Conservation (phyloP, 768 basidiomycete genomes). For the Amanita pseudoporphyria region DNA sequence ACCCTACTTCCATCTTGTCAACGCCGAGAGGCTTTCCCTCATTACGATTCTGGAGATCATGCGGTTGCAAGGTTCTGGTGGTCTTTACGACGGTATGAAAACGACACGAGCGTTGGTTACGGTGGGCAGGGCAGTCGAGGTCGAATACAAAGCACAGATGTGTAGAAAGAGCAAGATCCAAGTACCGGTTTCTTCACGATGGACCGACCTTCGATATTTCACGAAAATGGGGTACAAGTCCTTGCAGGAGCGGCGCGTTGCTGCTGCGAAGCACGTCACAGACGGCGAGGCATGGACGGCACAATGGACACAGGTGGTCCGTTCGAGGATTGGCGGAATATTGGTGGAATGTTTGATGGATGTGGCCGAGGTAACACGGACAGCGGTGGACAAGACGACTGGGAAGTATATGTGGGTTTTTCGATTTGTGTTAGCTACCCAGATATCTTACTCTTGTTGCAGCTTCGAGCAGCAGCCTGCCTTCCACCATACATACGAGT, state of each 20-base stretch:
- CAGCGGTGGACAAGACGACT: conserved; percentile 44
- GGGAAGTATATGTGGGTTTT: conserved; percentile 49
- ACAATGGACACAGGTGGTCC: conserved; percentile 71
- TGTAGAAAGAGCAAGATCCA: conserved; percentile 55
- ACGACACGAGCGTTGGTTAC: conserved; percentile 71
- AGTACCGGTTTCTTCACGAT: conserved; percentile 25
- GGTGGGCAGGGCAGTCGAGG: conserved; percentile 80
- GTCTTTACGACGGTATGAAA: conserved; percentile 82
- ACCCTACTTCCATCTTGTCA: conserved; percentile 70
- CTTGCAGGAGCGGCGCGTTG: conserved; percentile 54
- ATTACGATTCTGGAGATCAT: conserved; percentile 87
- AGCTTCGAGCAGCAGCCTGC: conserved; percentile 81
- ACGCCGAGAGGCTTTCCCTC: conserved; percentile 71
- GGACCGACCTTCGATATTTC: conserved; percentile 37
- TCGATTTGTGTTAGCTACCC: neutral
- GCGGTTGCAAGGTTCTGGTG: conserved; percentile 68
- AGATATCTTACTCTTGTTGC: conserved; percentile 8
- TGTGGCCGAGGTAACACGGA: conserved; percentile 65
- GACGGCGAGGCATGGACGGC: conserved; percentile 68
- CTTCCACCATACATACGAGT: conserved; percentile 88
- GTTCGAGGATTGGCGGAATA: conserved; percentile 74
- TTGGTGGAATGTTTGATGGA: conserved; percentile 81
- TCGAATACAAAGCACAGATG: conserved; percentile 82
- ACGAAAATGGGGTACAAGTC: conserved; percentile 49
- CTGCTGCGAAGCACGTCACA: conserved; percentile 53